Evolutionary conservation across 371 early-diverging fungal genomes (phyloP).

Genomic region (Rhizopus delemar): DNA sequence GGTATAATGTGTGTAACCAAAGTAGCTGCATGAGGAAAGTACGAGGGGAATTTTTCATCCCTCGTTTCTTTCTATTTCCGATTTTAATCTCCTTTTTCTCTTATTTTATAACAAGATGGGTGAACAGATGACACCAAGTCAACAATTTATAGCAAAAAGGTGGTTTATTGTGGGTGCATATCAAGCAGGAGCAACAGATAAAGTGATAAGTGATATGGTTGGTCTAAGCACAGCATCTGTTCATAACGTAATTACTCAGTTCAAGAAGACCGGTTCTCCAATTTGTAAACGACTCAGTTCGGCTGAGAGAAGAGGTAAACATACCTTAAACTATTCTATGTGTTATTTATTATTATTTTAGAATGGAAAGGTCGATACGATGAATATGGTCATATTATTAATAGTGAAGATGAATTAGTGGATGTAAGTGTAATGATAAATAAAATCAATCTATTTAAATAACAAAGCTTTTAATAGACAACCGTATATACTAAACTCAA

Average conservation of each 20-base stretch:
- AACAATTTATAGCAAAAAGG: slow-evolving; percentile 10
- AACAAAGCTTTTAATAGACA: background rate
- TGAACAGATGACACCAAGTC: background rate
- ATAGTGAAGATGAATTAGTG: slow-evolving; percentile 30
- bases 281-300: slow-evolving; percentile 6
- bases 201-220: slow-evolving; percentile 39
- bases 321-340: background rate
- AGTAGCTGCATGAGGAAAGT: background rate
- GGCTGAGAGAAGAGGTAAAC: slow-evolving; percentile 9
- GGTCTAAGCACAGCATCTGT: slow-evolving; percentile 46
- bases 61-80: slow-evolving; percentile 1
- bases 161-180: slow-evolving; percentile 54
- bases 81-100: background rate
- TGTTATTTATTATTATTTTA: too few relatives aligned
- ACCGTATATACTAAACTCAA: too few relatives aligned
- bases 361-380: slow-evolving; percentile 22
- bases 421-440: slow-evolving; percentile 5
- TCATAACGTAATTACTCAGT: slow-evolving; percentile 44
- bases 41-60: background rate
- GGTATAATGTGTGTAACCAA: background rate
- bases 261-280: slow-evolving; percentile 42
- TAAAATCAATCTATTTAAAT: background rate
- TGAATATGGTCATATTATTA: slow-evolving; percentile 39
- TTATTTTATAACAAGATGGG: background rate
- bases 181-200: slow-evolving; percentile 52